Evolutionary conservation across 805 yeast species (phyloP).

Genomic region (Wickerhamiella azyma): DNA sequence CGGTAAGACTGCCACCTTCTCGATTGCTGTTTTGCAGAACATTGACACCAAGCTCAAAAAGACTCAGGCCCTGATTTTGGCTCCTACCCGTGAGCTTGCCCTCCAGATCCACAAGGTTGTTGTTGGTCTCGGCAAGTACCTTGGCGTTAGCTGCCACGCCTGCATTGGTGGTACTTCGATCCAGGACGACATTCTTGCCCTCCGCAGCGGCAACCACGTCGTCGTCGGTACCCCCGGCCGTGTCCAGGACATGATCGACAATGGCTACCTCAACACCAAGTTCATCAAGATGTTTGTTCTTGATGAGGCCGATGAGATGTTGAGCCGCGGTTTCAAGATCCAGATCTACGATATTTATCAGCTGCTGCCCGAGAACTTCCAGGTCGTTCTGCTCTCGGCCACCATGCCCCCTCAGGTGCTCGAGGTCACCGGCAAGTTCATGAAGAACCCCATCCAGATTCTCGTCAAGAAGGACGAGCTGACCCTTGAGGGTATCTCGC

Average conservation of each 20-base stretch:
- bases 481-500: slow-evolving; percentile 90
- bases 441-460: slow-evolving; percentile 88
- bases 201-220: slow-evolving; percentile 76
- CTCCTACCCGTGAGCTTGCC: slow-evolving; percentile 97
- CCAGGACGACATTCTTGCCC: slow-evolving; percentile 74
- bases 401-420: slow-evolving; percentile 89
- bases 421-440: slow-evolving; percentile 81
- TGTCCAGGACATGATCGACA: slow-evolving; percentile 88
- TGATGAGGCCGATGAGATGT: slow-evolving; percentile 97
- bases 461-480: slow-evolving; percentile 91
- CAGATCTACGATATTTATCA: slow-evolving; percentile 90
- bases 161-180: slow-evolving; percentile 94
- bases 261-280: slow-evolving; percentile 70
- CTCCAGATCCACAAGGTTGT: slow-evolving; percentile 91
- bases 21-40: slow-evolving; percentile 46
- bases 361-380: slow-evolving; percentile 75
- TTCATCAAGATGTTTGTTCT: slow-evolving; percentile 84
- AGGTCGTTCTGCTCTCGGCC: slow-evolving; percentile 89
- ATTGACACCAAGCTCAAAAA: slow-evolving; percentile 59
- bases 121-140: slow-evolving; percentile 74
- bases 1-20: slow-evolving; percentile 80
- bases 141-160: slow-evolving; percentile 86
- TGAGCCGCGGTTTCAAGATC: slow-evolving; percentile 84
- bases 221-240: slow-evolving; percentile 99
- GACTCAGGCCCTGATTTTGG: slow-evolving; percentile 85